Percentiles rank a stretch among this genome's conserved stretches.
Evolutionary conservation across 768 basidiomycete species (phyloP).

Genomic region (Xerocomus spinulosus): DNA sequence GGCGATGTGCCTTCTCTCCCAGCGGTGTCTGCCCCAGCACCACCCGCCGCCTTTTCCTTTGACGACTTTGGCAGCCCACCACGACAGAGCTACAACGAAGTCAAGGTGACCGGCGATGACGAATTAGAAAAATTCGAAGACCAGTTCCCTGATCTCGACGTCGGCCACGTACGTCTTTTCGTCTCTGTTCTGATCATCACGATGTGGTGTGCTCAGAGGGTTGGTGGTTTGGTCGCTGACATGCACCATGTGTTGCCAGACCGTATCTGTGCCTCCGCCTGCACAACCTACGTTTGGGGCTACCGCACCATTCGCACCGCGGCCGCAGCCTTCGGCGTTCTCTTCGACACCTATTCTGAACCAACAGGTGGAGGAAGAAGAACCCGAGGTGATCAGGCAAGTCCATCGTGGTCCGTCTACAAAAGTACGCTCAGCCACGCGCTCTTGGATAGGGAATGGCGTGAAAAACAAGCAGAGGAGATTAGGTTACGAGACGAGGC

Average conservation of each 20-base stretch:
- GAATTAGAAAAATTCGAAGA: slow-evolving; percentile 82
- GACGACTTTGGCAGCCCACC: slow-evolving; percentile 57
- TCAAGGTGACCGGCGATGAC: slow-evolving; percentile 82
- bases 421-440: neutral
- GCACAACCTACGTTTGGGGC: slow-evolving; percentile 44
- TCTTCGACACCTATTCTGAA: slow-evolving; percentile 71
- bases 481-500: slow-evolving; percentile 80
- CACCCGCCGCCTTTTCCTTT: slow-evolving; percentile 54
- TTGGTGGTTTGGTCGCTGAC: slow-evolving; percentile 1
- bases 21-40: slow-evolving; percentile 26
- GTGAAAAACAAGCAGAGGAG: slow-evolving; percentile 78
- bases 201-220: slow-evolving; percentile 11
- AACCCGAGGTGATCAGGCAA: slow-evolving; percentile 83
- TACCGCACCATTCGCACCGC: slow-evolving; percentile 62
- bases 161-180: slow-evolving; percentile 35
- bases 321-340: slow-evolving; percentile 66
- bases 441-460: slow-evolving; percentile 65
- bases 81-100: slow-evolving; percentile 40
- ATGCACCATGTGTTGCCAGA: slow-evolving; percentile 13
- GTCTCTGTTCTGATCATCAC: neutral
- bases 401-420: slow-evolving; percentile 7
- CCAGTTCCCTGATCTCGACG: slow-evolving; percentile 78
- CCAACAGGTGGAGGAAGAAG: slow-evolving; percentile 67
- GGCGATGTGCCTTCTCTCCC: slow-evolving; percentile 49
- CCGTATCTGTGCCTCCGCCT: slow-evolving; percentile 30